Base-by-base conservation (phyloP, 371 early-diverging fungal genomes). In the Coemansia sp. region DNA sequence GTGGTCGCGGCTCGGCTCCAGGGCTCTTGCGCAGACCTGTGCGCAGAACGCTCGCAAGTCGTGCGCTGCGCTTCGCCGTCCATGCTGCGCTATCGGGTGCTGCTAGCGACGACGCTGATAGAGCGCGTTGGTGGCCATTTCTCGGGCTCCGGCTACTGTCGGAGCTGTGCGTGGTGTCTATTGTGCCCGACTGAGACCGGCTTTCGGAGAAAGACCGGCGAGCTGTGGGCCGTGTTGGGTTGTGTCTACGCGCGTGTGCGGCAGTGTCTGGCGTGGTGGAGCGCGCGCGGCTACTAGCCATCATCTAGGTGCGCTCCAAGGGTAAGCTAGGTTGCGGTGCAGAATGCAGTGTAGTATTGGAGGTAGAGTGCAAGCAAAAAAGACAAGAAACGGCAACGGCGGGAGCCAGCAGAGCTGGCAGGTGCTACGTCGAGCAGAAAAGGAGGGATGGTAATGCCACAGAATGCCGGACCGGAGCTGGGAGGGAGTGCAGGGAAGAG, bases 151-250 rank as follows among this genome's bases (percentile, higher is more conserved):
- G 16, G 53, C 10, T 9, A n/a, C 4, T 14, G 43, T 31, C 36
- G 10, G 58, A 35, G 47, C 47, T 35, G 36, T 20, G 58, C 5
- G 48, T 32, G 6, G 43, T 1, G 5, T 16, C 59, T 20, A 31
- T 11, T 34, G 61, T 32, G 9, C n/a, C 41, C 41, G 60, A 4
- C 14, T 30, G 26, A 9, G 31, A 38, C 10, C 16, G 53, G 35
- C 43, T 63, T 32, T 56, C 65, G 7, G 69, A 69, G 10, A 69
- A 50, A 14, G 69, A 69, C 65, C 69, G 48, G n/a, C 69, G 69
- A 31, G 52, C 4, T 13, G 36, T 14, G 11, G 48, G 59, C 40
- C 38, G 30, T 13, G 30, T 6, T 31, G 13, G 31, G 13, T 49
- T 13, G 8, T 45, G 14, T 16, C 16, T 16, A 16, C n/a, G 16